Evolutionary conservation across 1,139 yeast genomes (phyloP).

Genomic region (Suhomyces taliae): DNA sequence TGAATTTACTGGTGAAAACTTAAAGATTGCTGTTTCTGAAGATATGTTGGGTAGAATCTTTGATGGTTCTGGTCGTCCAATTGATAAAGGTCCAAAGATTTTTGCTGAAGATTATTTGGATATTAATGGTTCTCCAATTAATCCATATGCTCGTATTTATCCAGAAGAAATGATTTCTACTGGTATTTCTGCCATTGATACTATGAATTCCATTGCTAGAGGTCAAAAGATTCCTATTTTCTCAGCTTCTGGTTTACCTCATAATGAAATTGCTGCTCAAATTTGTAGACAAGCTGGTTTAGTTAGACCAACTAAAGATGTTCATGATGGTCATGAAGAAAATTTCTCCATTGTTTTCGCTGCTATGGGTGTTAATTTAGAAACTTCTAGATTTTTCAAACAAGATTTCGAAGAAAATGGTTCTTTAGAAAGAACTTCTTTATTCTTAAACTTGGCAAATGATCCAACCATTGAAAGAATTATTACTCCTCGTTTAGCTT

Average conservation of each 20-base stretch:
- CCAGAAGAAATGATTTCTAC: constrained; percentile 99
- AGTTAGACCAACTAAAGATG: constrained; percentile 98
- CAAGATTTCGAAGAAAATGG: constrained; percentile 99
- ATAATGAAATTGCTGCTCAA: constrained; percentile 99
- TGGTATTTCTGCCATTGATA: constrained; percentile 97
- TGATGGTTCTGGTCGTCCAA: constrained; percentile 98
- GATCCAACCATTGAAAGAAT: constrained; percentile 99
- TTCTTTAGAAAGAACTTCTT: constrained; percentile 93
- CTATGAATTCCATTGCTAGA: constrained; percentile 99
- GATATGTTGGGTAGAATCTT: constrained; percentile 97
- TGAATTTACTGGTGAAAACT: constrained; percentile 92
- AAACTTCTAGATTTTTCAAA: constrained; percentile 90
- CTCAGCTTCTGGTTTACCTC: constrained; percentile 99
- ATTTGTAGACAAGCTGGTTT: constrained; percentile 99
- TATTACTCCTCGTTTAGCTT: constrained; percentile 98
- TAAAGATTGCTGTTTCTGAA: constrained; percentile 93
- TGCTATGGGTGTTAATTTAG: constrained; percentile 95
- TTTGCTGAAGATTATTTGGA: constrained; percentile 98
- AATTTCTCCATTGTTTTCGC: constrained; percentile 98
- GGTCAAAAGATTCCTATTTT: constrained; percentile 99
- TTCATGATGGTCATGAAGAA: constrained; percentile 99
- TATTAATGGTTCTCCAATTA: constrained; percentile 97
- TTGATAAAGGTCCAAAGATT: constrained; percentile 96
- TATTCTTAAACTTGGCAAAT: constrained; percentile 95
- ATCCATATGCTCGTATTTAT: constrained; percentile 96